Evolutionary conservation across 768 basidiomycete genomes (phyloP).

Genomic region (Mycena vulgaris): DNA sequence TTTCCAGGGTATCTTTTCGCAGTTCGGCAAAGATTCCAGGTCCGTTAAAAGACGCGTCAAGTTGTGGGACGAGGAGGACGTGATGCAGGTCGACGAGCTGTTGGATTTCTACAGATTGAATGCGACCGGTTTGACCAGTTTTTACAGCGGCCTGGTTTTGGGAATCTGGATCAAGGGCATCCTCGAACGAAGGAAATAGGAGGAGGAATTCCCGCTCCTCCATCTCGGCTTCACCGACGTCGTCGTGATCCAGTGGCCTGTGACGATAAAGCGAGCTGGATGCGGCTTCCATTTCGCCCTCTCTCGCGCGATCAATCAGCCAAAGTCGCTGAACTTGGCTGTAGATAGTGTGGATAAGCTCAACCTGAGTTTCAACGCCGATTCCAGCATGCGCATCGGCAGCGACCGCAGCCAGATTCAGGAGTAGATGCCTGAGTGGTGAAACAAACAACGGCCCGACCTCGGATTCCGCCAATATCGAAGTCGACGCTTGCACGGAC

Average conservation of each 20-base stretch:
- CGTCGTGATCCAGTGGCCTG: conserved; percentile 66
- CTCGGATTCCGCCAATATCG: conserved; percentile 49
- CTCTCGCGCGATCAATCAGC: conserved; percentile 83
- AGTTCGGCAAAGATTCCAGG: conserved; percentile 49
- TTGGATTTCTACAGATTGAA: conserved; percentile 53
- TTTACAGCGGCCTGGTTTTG: conserved; percentile 29
- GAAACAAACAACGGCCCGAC: conserved; percentile 47
- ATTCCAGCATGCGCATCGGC: conserved; percentile 63
- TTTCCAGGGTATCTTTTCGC: conserved; percentile 51
- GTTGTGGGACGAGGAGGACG: conserved; percentile 51
- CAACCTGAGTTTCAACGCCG: conserved; percentile 47
- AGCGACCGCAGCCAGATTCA: conserved; percentile 64
- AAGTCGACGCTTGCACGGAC: conserved; percentile 58
- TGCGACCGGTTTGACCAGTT: conserved; percentile 40
- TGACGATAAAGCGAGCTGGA: conserved; percentile 85
- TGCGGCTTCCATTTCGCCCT: conserved; percentile 73
- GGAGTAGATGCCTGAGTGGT: conserved; percentile 61
- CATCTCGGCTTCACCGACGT: conserved; percentile 76
- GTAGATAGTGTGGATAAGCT: conserved; percentile 66
- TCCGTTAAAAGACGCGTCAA: conserved; percentile 10
- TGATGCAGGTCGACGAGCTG: conserved; percentile 66
- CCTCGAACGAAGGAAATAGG: conserved; percentile 90
- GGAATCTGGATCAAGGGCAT: conserved; percentile 59
- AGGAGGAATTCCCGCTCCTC: conserved; percentile 89
- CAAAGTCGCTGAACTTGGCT: conserved; percentile 86